phyloP scores from a whole-genome alignment of 306 rosid species.

The Cicer arietinum region DNA sequence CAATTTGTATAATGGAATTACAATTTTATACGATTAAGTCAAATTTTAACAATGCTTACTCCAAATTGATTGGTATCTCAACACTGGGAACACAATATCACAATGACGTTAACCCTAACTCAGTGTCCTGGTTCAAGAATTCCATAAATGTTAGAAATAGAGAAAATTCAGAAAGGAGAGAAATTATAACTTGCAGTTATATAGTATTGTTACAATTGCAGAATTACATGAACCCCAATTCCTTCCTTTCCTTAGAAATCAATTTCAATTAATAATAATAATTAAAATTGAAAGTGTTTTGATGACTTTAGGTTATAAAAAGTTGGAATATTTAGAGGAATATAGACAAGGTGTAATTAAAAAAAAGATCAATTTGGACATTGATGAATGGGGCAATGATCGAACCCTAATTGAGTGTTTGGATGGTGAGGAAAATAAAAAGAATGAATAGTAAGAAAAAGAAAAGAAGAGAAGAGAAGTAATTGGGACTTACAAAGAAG shows the following conservation, averaged over 20 bases:
- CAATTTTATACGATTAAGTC: not conserved
- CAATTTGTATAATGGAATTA: not conserved
- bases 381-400: constrained; percentile 23
- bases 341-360: not conserved
- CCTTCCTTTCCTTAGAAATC: not conserved
- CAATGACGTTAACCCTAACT: constrained; percentile 21
- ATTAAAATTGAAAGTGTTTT: constrained; percentile 1
- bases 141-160: constrained; percentile 1
- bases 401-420: constrained; percentile 46
- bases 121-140: not conserved
- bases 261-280: not conserved
- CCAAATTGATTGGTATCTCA: not conserved
- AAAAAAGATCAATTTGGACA: constrained; percentile 3
- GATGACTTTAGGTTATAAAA: constrained; percentile 15
- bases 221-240: constrained; percentile 13
- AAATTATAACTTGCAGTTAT: not conserved
- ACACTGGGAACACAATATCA: constrained; percentile 6
- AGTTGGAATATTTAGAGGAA: constrained; percentile 32
- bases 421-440: constrained; percentile 30
- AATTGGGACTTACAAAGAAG: constrained; percentile 29
- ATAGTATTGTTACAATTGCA: constrained; percentile 14
- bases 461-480: not conserved
- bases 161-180: not conserved
- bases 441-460: not conserved
- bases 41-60: constrained; percentile 21